phyloP scores from a whole-genome alignment of 2,329 filamentous ascomycete genomes.

The Phyllosticta citribraziliensis region DNA sequence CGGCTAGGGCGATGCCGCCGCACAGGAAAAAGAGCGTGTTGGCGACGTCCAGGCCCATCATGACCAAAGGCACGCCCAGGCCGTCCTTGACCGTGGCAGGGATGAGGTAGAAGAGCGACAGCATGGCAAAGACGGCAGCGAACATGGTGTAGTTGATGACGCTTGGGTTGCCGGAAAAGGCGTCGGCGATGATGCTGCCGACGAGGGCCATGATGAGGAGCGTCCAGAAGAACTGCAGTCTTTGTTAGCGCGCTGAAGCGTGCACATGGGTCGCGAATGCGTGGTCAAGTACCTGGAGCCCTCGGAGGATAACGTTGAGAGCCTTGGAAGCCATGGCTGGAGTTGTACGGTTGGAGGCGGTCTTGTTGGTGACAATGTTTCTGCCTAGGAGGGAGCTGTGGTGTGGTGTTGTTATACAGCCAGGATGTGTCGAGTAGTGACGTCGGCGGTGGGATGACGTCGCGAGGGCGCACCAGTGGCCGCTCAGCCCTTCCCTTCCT shows the following conservation, averaged over 20 bases:
- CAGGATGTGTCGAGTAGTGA: not conserved
- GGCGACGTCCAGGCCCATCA: constrained; percentile 48
- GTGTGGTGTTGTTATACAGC: not conserved
- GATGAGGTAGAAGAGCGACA: constrained; percentile 55
- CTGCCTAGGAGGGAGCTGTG: not conserved
- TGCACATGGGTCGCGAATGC: not conserved
- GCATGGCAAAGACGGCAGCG: constrained; percentile 54
- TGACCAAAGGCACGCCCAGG: constrained; percentile 43
- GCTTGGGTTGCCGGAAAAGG: constrained; percentile 43
- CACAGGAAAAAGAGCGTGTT: constrained; percentile 62
- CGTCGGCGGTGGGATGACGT: constrained; percentile 6
- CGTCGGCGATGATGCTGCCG: constrained; percentile 51
- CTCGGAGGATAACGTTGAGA: constrained; percentile 32
- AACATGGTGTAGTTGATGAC: constrained; percentile 59
- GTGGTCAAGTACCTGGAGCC: constrained; percentile 27
- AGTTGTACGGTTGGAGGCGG: constrained; percentile 1
- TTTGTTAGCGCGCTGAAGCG: constrained; percentile 7
- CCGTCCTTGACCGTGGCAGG: constrained; percentile 45
- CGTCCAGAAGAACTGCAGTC: constrained; percentile 46
- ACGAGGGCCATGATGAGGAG: constrained; percentile 51
- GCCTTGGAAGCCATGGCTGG: constrained; percentile 30
- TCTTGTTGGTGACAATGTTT: not conserved
- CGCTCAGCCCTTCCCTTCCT: not conserved
- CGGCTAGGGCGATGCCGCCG: constrained; percentile 58
- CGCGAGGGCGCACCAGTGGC: not conserved